phyloP scores from a whole-genome alignment of 257 asterid genomes.

The Gentiana straminea region DNA sequence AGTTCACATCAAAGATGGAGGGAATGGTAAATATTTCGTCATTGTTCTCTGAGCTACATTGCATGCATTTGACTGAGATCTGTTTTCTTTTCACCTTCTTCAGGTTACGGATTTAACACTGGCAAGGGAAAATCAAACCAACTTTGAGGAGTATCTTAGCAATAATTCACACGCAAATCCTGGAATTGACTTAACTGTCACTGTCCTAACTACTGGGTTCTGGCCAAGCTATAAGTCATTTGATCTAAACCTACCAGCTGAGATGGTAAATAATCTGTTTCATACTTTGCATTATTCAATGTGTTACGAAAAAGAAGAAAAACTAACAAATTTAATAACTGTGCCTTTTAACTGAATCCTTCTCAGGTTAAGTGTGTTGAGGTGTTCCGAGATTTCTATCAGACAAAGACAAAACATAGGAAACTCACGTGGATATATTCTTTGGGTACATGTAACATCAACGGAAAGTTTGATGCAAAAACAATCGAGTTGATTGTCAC shows the following conservation, averaged over 20 bases:
- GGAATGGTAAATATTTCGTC: constrained; percentile 35
- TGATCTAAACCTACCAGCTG: constrained; percentile 44
- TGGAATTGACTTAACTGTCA: constrained; percentile 40
- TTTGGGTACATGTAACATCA: constrained; percentile 36
- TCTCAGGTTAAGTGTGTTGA: constrained; percentile 49
- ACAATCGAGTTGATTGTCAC: constrained; percentile 38
- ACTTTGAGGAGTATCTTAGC: constrained; percentile 33
- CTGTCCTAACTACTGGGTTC: constrained; percentile 46
- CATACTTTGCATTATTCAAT: not conserved
- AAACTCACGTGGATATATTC: constrained; percentile 51
- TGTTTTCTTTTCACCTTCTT: not conserved
- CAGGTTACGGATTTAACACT: constrained; percentile 48
- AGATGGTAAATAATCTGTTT: constrained; percentile 26
- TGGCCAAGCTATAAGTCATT: constrained; percentile 59
- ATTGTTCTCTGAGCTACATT: not conserved
- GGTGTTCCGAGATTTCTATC: constrained; percentile 39
- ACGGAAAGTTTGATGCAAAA: constrained; percentile 35
- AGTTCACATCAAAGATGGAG: constrained; percentile 57
- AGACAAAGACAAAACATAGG: constrained; percentile 30
- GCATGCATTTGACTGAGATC: not conserved
- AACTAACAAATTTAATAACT: not conserved
- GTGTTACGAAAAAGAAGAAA: not conserved
- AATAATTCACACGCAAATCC: constrained; percentile 19
- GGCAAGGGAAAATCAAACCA: constrained; percentile 33
- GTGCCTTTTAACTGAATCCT: not conserved